A percentile compares a stretch with the other conserved stretches of the same genome.
phyloP scores from a whole-genome alignment of 2,329 filamentous ascomycete genomes.

The Ceratocystis harringtonii region DNA sequence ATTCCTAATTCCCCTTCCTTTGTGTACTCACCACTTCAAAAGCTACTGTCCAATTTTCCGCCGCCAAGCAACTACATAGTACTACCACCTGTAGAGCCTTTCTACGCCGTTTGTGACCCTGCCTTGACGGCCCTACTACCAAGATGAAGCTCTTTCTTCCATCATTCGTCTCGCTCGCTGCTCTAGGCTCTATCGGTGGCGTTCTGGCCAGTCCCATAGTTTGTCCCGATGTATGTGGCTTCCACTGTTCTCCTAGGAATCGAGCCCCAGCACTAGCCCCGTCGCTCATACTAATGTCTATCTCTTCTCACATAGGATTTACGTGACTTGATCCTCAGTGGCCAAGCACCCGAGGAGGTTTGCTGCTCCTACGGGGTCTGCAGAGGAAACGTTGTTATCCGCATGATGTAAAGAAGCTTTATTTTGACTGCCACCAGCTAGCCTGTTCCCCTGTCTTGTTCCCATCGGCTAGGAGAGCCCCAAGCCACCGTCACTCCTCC shows the following conservation, averaged over 20 bases:
- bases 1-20: background rate
- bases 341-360: constrained; percentile 32
- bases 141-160: constrained; percentile 1
- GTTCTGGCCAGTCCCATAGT: constrained; percentile 13
- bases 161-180: background rate
- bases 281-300: background rate
- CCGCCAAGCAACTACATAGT: background rate
- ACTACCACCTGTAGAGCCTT: background rate
- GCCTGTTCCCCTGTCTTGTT: background rate
- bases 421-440: background rate
- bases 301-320: constrained; percentile 8
- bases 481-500: background rate
- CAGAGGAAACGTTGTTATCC: constrained; percentile 35
- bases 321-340: constrained; percentile 32
- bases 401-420: constrained; percentile 26
- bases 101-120: background rate
- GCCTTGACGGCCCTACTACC: too few species aligned
- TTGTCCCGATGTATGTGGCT: constrained; percentile 14
- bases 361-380: constrained; percentile 42
- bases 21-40: background rate
- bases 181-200: background rate
- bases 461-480: background rate
- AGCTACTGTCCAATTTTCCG: background rate
- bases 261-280: background rate
- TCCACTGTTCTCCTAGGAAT: background rate